Evolutionary conservation across 2,329 filamentous ascomycete genomes (phyloP), one percentile per base, ranked within the genome.

Genomic region (Aureobasidium pullulans): DNA sequence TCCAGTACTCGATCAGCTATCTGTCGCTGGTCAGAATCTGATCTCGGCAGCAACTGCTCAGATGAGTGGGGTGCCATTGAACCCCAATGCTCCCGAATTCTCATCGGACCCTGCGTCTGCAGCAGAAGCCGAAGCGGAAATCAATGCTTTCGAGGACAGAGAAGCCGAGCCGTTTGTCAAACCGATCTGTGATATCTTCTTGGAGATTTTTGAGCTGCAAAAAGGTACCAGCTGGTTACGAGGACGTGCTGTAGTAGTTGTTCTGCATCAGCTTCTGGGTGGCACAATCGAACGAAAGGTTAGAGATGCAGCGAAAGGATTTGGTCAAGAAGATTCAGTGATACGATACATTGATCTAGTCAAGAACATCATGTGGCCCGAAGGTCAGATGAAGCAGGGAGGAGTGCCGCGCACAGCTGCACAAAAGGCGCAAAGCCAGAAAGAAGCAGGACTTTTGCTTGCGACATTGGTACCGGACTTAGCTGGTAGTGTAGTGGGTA

Each of bases 201-300:
- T 99, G 15, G 94, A 99, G 71, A 84, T 91, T 0, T 99, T 99
- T 69, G 92, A 96, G 69, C 81, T 99, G 40, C 96, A 96, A 72
- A 86, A 88, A 62, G 92, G 93, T 42, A 96, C 95, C 73, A 97
- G 96, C 72, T 99, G 94, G 95, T 84, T 99, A 4, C 88, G 95
- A 42, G 95, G 94, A 0, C 86, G 94, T 23, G 94, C 94, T 0
- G 94, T 97, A 1, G 93, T 99, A 4, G 91, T 99, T 9, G 93
- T 99, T 2, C 80, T 99, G 19, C 94, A 99, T 70, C 94, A 99
- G 72, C 82, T 99, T 6, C 84, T 99, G 1, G 94, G 94, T 13
- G 93, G 94, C 23, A 97, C 94, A 0, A 95, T 99, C 63, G 94
- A 99, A 75, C 86, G 92, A 61, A 96, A 96, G 73, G 88, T 97